Conservation (phyloP, 768 basidiomycete genomes). For the Lactifluus subvellereus region DNA sequence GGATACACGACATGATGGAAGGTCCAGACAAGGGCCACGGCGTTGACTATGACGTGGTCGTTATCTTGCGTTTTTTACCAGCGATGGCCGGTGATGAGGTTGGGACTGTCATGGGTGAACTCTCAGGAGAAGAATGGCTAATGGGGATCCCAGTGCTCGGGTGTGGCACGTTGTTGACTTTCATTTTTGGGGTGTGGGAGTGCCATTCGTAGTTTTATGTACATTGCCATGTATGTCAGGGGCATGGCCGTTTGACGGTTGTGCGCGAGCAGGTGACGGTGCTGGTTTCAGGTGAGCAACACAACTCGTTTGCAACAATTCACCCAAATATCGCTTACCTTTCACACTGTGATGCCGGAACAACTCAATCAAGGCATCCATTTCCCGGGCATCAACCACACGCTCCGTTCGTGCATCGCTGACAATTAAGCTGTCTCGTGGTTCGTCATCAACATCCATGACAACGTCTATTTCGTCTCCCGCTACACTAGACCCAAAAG, state of each 20-base stretch:
- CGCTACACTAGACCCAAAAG: slow-evolving; percentile 22
- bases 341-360: slow-evolving; percentile 50
- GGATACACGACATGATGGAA: slow-evolving; percentile 6
- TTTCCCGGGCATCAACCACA: slow-evolving; percentile 48
- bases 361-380: slow-evolving; percentile 52
- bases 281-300: slow-evolving; percentile 5
- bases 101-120: not conserved
- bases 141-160: not conserved
- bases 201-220: slow-evolving; percentile 14
- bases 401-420: slow-evolving; percentile 30
- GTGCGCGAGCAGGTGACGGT: slow-evolving; percentile 4
- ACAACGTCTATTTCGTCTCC: slow-evolving; percentile 32
- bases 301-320: not conserved
- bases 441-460: slow-evolving; percentile 27
- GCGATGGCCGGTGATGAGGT: slow-evolving; percentile 30
- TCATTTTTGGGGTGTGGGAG: slow-evolving; percentile 1
- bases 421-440: slow-evolving; percentile 15
- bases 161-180: slow-evolving; percentile 12
- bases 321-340: slow-evolving; percentile 29
- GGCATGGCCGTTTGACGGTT: not conserved
- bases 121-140: slow-evolving; percentile 9
- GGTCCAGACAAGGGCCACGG: not conserved
- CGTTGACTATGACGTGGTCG: slow-evolving; percentile 26
- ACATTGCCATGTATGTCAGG: slow-evolving; percentile 4
- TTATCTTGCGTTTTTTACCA: slow-evolving; percentile 55